Base-by-base conservation (phyloP, 352 stramenopile species). In the Globisporangium middletonii region DNA sequence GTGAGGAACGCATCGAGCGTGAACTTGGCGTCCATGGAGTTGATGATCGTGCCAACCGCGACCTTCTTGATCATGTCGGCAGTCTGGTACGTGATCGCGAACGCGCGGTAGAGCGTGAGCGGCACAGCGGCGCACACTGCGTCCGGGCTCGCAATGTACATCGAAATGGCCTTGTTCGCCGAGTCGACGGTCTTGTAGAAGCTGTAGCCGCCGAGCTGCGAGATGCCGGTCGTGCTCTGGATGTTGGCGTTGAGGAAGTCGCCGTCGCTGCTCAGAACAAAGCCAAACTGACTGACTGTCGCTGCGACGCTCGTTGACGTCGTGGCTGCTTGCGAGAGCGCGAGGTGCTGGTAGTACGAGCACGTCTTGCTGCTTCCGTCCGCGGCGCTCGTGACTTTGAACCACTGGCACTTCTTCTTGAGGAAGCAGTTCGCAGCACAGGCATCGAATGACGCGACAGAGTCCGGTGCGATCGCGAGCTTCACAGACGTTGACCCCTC, bases 1-100 rank as follows among this genome's bases (percentile, higher is more conserved):
- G 46, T 33, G 30, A 71, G 41, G 44, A 71, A 73, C 41, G 48
- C 48, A 11, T 55, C 45, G 23, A 71, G 63, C 30, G 67, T 64
- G 48, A 71, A 73, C 44, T 60, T 19, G n/a, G 58, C 59, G 53
- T 73, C 67, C 67, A 73, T 73, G n/a, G 63, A 69, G 47, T 73
- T 73, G 59, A 73, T 71, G 37, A 60, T 73, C 63, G 69, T 59
- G 50, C 67, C 67, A 33, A 57, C 67, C 13, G 58, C 60, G 45
- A 64, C 57, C 49, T 73, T 71, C 51, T 53, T 45, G 18, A 69
- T 30, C 67, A 73, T 73, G 27, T 53, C 60, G 18, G 59, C 50
- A 38, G 63, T 71, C 59, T 70, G 59, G 63, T 73, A 73, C 45
- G 62, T 63, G 52, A 58, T 65, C 48, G 56, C 51, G 42, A 68